A percentile compares a stretch with the other conserved stretches of the same genome.
Evolutionary conservation across 1,139 yeast genomes (phyloP).

Genomic region (Blastobotrys persicus): DNA sequence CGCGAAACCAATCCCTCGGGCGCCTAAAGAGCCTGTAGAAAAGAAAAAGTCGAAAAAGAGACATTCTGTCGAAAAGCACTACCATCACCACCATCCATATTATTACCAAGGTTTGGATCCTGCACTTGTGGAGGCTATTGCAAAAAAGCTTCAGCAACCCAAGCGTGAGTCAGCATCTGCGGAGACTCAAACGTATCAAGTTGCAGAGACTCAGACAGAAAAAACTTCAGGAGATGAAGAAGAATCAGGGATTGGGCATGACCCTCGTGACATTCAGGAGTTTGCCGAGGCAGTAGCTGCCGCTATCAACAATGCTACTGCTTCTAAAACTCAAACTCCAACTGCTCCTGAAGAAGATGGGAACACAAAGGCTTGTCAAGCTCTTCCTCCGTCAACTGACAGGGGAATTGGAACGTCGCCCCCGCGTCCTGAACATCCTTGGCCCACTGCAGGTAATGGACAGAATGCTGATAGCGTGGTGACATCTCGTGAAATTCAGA

Average conservation of each 20-base stretch:
- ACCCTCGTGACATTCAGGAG: constrained; percentile 1
- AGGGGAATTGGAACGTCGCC: constrained; percentile 5
- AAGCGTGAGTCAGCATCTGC: constrained; percentile 6
- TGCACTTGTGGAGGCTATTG: constrained; percentile 25
- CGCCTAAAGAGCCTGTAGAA: constrained; percentile 4
- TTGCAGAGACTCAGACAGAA: constrained; percentile 26
- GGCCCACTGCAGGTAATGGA: not conserved
- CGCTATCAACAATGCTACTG: constrained; percentile 12
- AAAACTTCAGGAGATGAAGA: not conserved
- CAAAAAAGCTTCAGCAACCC: constrained; percentile 15
- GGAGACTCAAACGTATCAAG: constrained; percentile 17
- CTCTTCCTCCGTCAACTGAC: constrained; percentile 6
- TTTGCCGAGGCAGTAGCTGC: constrained; percentile 12
- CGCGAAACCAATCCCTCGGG: not conserved
- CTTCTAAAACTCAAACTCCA: not conserved
- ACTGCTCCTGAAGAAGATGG: constrained; percentile 11
- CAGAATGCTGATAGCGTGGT: not conserved
- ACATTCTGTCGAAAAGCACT: constrained; percentile 14
- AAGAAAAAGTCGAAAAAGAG: constrained; percentile 9
- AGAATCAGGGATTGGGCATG: not conserved
- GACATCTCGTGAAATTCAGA: not conserved
- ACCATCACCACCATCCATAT: constrained; percentile 18
- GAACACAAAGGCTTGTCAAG: constrained; percentile 18
- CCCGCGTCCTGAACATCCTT: not conserved
- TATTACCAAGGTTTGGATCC: constrained; percentile 23